These are phyloP conservation scores for Brassica balearica DNA, from an alignment of 441 rosid genomes.

Conservation along the genomic window DNA sequence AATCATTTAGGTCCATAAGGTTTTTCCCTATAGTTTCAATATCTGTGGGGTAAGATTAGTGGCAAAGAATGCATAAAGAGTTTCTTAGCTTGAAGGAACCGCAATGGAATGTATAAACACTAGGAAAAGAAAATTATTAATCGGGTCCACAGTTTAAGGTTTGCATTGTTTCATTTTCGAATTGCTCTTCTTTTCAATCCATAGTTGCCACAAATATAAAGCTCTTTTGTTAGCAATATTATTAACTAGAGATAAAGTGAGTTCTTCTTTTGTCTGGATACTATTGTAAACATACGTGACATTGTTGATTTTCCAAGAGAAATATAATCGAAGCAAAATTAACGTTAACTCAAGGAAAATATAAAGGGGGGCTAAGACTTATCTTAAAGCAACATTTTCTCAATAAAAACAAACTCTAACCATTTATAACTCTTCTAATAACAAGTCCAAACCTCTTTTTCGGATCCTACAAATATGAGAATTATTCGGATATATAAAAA, in stretches of 20 bases:
- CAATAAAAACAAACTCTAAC: neutral
- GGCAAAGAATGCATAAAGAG: constrained; percentile 36
- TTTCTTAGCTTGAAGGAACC: constrained; percentile 43
- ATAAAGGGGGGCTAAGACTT: neutral
- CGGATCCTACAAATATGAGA: neutral
- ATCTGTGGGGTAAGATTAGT: constrained; percentile 1
- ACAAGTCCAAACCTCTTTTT: neutral
- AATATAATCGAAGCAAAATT: neutral
- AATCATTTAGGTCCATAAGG: neutral
- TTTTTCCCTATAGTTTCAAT: neutral
- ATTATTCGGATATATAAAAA: too few species aligned
- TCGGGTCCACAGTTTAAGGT: constrained; percentile 33
- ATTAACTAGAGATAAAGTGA: neutral
- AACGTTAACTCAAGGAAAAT: neutral
- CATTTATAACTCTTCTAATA: neutral
- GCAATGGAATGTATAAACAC: constrained; percentile 25
- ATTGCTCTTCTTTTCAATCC: neutral
- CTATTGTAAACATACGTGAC: neutral
- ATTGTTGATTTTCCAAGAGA: neutral
- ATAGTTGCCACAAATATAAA: neutral
- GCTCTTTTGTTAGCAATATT: neutral
- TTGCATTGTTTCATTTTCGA: constrained; percentile 17
- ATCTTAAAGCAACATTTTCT: neutral
- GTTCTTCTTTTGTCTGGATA: neutral
- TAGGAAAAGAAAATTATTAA: neutral